Percentiles rank a stretch among this genome's conserved stretches.
Evolutionary conservation across 2,329 filamentous ascomycete genomes (phyloP).

Genomic region (Thielaviopsis populi): DNA sequence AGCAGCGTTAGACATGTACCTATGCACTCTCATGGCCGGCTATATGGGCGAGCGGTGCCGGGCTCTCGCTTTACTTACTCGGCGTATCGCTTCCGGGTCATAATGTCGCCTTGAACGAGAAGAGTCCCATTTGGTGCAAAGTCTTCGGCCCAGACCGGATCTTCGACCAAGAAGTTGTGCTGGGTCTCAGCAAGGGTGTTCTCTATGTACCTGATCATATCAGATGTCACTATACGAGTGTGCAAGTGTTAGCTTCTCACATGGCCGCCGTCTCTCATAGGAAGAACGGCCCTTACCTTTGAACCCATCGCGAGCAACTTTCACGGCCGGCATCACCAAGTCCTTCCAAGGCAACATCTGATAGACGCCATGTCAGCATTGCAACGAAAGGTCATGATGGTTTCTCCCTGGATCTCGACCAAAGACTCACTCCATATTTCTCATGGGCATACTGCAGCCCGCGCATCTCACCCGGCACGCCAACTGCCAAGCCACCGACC

Average conservation of each 20-base stretch:
- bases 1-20: background rate
- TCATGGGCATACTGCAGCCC: constrained; percentile 67
- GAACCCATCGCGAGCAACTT: constrained; percentile 61
- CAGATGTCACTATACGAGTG: constrained; percentile 42
- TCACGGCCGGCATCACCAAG: constrained; percentile 59
- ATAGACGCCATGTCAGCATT: background rate
- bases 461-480: constrained; percentile 58
- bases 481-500: constrained; percentile 55
- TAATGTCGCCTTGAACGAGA: constrained; percentile 56
- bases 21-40: background rate
- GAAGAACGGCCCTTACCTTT: constrained; percentile 23
- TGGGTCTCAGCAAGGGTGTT: constrained; percentile 20
- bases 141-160: constrained; percentile 71
- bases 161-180: constrained; percentile 52
- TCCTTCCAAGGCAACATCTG: constrained; percentile 46
- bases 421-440: constrained; percentile 43
- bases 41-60: too few relatives aligned
- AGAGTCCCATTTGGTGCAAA: constrained; percentile 73
- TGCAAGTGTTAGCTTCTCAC: constrained; percentile 19
- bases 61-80: constrained; percentile 23
- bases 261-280: background rate
- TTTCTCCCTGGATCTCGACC: background rate
- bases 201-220: constrained; percentile 60
- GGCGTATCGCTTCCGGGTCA: constrained; percentile 70
- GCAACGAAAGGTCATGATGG: background rate